Base-by-base conservation (phyloP, 2,329 filamentous ascomycete genomes). In the Aspergillus ochraceoroseus region DNA sequence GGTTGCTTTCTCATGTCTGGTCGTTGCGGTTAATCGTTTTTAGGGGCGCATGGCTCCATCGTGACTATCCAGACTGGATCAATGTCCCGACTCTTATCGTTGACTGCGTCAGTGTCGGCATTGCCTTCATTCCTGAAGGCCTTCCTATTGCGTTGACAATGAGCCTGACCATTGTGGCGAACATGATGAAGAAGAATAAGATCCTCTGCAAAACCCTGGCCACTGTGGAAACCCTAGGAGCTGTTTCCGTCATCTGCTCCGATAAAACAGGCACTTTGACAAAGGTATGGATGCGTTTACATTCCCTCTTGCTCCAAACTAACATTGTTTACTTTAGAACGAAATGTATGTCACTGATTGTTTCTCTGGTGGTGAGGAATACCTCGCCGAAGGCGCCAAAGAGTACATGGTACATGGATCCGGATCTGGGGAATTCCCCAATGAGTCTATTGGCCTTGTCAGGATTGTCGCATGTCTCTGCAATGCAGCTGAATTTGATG, bases 161-260 rank as follows among this genome's bases (percentile, higher is more conserved):
- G 1, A 83, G 79, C 12, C 69, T 89, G 48, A 87, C 84, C 0
- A 88, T 89, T 44, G 82, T 79, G 1, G 84, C 85, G 13, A 85
- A 83, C 48, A 74, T 85, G 52, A 87, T 89, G 85, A 74, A 74
- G 48, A 80, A 82, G 64, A 82, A 87, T 61, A 83, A 83, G 56
- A 80, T 88, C 29, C 73, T 88, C 6, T 87, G 83, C 77, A 88
- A 88, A 65, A 85, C 81, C 0, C 70, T 89, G 32, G 85, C 85
- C 64, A 87, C 84, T 0, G 83, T 87, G 0, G 84, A 87, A 63
- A 87, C 83, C 0, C 72, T 87, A 0, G 84, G 84, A 0, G 74
- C 80, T 0, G 83, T 87, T 1, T 83, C 80, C 0, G 76, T 85
- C 5, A 80, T 88, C 27, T 86, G 83, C 58, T 85, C 82, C 0